These are phyloP conservation scores for Russula emetica DNA, from an alignment of 768 basidiomycete genomes.

Conservation along the genomic window DNA sequence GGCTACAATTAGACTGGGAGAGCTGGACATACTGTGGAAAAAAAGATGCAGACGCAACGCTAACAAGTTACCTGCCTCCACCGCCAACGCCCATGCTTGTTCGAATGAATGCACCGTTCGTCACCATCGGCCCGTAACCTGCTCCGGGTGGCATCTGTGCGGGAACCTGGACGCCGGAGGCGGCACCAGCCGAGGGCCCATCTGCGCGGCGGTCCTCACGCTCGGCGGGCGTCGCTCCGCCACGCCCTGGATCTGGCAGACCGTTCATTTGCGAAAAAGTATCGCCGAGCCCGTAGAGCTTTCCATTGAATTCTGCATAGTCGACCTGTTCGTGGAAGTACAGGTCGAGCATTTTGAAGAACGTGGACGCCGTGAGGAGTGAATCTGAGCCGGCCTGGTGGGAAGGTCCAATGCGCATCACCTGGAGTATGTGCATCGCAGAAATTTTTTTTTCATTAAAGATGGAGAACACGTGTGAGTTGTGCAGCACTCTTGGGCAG, in stretches of 20 bases:
- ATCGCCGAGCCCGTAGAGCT: slow-evolving; percentile 78
- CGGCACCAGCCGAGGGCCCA: slow-evolving; percentile 45
- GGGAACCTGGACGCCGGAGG: slow-evolving; percentile 15
- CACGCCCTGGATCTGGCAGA: slow-evolving; percentile 57
- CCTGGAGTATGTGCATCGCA: slow-evolving; percentile 42
- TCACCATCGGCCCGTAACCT: slow-evolving; percentile 27
- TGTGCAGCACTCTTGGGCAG: neutral
- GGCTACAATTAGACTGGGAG: slow-evolving; percentile 21
- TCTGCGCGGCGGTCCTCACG: slow-evolving; percentile 59
- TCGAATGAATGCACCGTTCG: slow-evolving; percentile 28
- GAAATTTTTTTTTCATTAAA: neutral
- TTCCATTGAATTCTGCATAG: slow-evolving; percentile 74
- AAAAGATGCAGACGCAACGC: slow-evolving; percentile 23
- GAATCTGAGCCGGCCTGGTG: slow-evolving; percentile 99
- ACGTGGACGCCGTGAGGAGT: slow-evolving; percentile 85
- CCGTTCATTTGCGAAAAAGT: slow-evolving; percentile 69
- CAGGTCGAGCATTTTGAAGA: slow-evolving; percentile 91
- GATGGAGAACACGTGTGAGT: slow-evolving; percentile 5
- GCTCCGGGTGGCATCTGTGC: slow-evolving; percentile 25
- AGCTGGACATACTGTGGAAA: slow-evolving; percentile 1
- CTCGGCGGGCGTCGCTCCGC: slow-evolving; percentile 78
- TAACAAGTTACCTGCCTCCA: slow-evolving; percentile 22
- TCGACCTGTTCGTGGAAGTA: slow-evolving; percentile 92
- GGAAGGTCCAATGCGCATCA: slow-evolving; percentile 81
- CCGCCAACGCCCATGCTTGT: slow-evolving; percentile 26